phyloP scores from a whole-genome alignment of 305 asterid genomes.

The Caryopteris hybrid region DNA sequence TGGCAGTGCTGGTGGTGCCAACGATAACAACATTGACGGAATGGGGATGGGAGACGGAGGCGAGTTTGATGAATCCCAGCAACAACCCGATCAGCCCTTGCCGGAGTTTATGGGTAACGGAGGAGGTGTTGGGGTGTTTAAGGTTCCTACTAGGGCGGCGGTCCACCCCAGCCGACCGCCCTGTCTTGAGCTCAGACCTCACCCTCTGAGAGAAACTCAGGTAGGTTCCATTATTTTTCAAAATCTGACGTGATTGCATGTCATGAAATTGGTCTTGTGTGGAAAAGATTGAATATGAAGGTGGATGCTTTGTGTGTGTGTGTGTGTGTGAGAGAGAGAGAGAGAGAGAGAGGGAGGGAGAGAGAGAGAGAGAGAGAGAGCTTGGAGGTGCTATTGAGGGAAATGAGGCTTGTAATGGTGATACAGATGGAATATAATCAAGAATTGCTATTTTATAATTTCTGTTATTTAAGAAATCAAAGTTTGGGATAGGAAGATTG shows the following conservation, averaged over 20 bases:
- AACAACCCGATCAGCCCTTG: slow-evolving; percentile 36
- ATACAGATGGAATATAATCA: background rate
- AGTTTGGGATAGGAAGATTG: background rate
- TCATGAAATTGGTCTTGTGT: background rate
- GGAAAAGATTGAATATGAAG: background rate
- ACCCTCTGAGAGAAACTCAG: slow-evolving; percentile 88
- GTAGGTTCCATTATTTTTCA: slow-evolving; percentile 17
- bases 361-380: too few species aligned
- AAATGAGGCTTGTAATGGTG: background rate
- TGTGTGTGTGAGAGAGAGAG: too few species aligned
- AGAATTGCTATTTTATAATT: background rate
- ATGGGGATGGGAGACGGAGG: slow-evolving; percentile 12
- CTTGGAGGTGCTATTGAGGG: too few species aligned
- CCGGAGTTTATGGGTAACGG: slow-evolving; percentile 64
- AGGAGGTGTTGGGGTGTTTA: slow-evolving; percentile 71
- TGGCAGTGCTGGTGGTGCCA: slow-evolving; percentile 16
- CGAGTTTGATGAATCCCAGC: slow-evolving; percentile 16
- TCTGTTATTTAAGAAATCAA: background rate
- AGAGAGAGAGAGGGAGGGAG: too few species aligned
- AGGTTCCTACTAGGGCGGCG: slow-evolving; percentile 64
- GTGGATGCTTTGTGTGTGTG: background rate
- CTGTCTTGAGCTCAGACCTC: slow-evolving; percentile 76
- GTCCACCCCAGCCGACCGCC: slow-evolving; percentile 69
- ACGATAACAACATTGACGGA: slow-evolving; percentile 25
- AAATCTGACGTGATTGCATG: background rate